Base-by-base conservation (phyloP, 2,329 filamentous ascomycete genomes). In the Aspergillus uvarum region DNA sequence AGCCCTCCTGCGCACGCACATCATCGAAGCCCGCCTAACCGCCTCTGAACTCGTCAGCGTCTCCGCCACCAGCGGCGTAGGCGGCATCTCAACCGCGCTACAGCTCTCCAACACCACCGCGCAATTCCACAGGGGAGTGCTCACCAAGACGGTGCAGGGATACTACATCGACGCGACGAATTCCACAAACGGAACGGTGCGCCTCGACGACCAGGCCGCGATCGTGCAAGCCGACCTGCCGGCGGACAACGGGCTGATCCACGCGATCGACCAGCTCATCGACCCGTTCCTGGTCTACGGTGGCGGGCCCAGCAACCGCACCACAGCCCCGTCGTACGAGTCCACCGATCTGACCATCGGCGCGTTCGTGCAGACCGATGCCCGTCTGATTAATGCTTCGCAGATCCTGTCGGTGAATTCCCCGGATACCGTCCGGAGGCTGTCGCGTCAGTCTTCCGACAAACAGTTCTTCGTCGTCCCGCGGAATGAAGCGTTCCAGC, bases 1-100 rank as follows among this genome's bases (percentile, higher is more conserved):
- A 19, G 51, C 51, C 6, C 51, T 53, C 21, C 32, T 42, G 31
- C 31, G 51, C 31, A 53, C 51, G 14, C 51, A 53, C 51, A 53
- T 53, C 32, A 53, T 53, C 12, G 51, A 53, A 16, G 51, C 51
- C 16, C 2, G 31, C 6, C 51, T 53, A 2, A 53, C 51, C 1
- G 51, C 51, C 19, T 16, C 51, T 6, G 32, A 42, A 0, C 51
- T 53, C 4, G 21, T 24, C 51, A 22, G 38, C 6, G 11, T 42
- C n/a, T 42, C 31, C 12, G 31, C 16, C n/a, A 22, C 8, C 19
- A 16, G 38, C 14, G 19, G 12, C 2, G 51, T 24, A 11, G 51
- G 51, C 8, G 51, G 50, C 11, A 53, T 53, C 1, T 6, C 51
- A 10, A 53, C 51, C 32, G 22, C 51, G 6, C 51, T 53, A 5